Evolutionary conservation across 805 yeast species (phyloP).

Genomic region (Starmera caribaea): DNA sequence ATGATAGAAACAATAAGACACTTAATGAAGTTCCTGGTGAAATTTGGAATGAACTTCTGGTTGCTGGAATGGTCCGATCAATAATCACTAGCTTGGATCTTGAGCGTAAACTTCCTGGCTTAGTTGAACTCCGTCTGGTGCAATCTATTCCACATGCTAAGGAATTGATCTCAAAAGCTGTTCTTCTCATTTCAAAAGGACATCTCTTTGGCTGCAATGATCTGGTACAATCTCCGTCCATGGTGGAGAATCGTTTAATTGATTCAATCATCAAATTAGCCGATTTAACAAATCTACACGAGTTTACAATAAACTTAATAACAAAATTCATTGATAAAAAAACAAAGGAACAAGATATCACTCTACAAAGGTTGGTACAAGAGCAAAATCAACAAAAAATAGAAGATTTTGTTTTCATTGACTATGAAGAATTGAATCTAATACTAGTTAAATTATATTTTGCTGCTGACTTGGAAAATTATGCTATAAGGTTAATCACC

Average conservation of each 20-base stretch:
- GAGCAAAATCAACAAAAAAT: background rate
- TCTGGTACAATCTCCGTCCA: constrained; percentile 57
- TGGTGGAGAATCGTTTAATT: constrained; percentile 55
- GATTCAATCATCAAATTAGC: constrained; percentile 53
- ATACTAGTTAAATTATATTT: constrained; percentile 22
- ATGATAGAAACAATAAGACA: constrained; percentile 26
- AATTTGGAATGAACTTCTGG: constrained; percentile 55
- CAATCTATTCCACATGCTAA: constrained; percentile 8
- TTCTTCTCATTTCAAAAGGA: constrained; percentile 30
- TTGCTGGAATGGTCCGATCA: constrained; percentile 46
- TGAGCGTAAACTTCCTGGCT: constrained; percentile 48
- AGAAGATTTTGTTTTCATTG: constrained; percentile 1
- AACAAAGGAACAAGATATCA: no score
- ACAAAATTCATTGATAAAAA: constrained; percentile 1
- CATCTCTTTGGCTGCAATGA: constrained; percentile 54
- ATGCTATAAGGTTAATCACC: constrained; percentile 22
- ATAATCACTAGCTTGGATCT: constrained; percentile 43
- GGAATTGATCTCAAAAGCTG: constrained; percentile 6
- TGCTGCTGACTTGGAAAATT: constrained; percentile 24
- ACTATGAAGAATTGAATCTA: constrained; percentile 15
- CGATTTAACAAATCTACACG: constrained; percentile 27
- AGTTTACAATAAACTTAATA: constrained; percentile 31
- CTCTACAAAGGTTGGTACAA: no score
- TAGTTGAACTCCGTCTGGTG: constrained; percentile 37
- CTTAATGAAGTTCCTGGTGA: constrained; percentile 22